Evolutionary conservation across 1,284 basidiomycete genomes (phyloP).

Genomic region (Vanrija sp.): DNA sequence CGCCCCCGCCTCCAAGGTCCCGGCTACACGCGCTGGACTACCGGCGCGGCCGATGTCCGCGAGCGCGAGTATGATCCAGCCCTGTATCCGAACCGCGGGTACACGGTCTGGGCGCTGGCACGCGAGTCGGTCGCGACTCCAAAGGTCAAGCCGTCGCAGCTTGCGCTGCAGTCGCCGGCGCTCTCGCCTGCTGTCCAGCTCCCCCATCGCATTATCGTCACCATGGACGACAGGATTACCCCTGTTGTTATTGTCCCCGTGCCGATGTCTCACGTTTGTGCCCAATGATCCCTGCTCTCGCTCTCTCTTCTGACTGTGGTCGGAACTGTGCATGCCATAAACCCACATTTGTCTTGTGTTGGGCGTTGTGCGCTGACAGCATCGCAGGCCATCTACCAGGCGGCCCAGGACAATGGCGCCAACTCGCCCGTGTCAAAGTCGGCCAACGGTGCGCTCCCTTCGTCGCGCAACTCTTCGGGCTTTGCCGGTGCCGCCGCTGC

Average conservation of each 20-base stretch:
- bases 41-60: conserved; percentile 1
- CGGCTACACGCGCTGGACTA: conserved; percentile 32
- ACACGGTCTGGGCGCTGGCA: conserved; percentile 30
- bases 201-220: conserved; percentile 1
- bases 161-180: neutral
- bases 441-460: no score
- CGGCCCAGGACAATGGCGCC: conserved; percentile 23
- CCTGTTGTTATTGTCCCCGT: conserved; percentile 1
- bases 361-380: conserved; percentile 14
- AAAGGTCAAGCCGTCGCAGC: neutral
- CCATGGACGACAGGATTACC: neutral
- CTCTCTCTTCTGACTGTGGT: conserved; percentile 5
- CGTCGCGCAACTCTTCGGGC: no score
- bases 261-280: conserved; percentile 6
- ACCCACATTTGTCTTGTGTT: neutral
- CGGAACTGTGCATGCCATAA: conserved; percentile 21
- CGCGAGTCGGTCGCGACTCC: neutral
- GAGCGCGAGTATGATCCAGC: conserved; percentile 32
- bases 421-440: neutral
- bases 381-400: conserved; percentile 32
- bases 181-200: neutral
- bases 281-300: neutral
- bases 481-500: conserved; percentile 3
- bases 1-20: conserved; percentile 4
- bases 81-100: conserved; percentile 37